phyloP scores from a whole-genome alignment of 2,329 filamentous ascomycete species.

The Diaporthe sp. region DNA sequence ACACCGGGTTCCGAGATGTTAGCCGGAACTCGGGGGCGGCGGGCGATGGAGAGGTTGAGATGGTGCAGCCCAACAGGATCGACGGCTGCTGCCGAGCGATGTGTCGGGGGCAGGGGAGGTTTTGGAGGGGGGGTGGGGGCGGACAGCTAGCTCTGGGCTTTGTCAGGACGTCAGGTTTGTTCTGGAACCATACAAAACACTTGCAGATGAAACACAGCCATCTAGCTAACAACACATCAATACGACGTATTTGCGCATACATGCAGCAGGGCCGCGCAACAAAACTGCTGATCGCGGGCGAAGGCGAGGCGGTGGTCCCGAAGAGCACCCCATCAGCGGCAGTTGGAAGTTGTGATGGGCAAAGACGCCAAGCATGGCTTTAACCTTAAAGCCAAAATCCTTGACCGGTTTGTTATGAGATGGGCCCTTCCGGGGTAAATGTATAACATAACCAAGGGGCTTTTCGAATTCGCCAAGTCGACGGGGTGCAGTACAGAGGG shows the following conservation, averaged over 20 bases:
- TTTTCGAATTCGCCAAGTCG: constrained; percentile 2
- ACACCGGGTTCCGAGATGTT: constrained; percentile 1
- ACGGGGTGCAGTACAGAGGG: background rate
- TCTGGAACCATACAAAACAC: constrained; percentile 11
- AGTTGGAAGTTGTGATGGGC: constrained; percentile 10
- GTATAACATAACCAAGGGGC: background rate
- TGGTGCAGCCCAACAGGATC: constrained; percentile 14
- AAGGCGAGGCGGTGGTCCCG: constrained; percentile 6
- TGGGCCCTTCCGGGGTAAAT: constrained; percentile 4
- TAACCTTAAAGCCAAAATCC: constrained; percentile 25
- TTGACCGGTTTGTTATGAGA: background rate
- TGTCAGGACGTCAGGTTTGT: constrained; percentile 1
- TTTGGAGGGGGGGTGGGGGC: background rate
- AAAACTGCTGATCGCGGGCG: background rate
- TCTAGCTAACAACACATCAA: constrained; percentile 9
- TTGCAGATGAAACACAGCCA: background rate
- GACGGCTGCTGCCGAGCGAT: constrained; percentile 14
- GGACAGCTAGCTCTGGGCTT: background rate
- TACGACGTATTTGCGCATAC: constrained; percentile 18
- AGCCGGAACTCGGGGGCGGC: constrained; percentile 7
- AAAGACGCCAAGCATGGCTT: constrained; percentile 14
- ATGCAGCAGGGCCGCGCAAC: constrained; percentile 23
- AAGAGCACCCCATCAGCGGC: constrained; percentile 19
- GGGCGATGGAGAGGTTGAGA: background rate
- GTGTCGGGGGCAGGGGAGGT: constrained; percentile 6